phyloP scores from a whole-genome alignment of 179 eudicot species.

The Amaranthus tricolor region DNA sequence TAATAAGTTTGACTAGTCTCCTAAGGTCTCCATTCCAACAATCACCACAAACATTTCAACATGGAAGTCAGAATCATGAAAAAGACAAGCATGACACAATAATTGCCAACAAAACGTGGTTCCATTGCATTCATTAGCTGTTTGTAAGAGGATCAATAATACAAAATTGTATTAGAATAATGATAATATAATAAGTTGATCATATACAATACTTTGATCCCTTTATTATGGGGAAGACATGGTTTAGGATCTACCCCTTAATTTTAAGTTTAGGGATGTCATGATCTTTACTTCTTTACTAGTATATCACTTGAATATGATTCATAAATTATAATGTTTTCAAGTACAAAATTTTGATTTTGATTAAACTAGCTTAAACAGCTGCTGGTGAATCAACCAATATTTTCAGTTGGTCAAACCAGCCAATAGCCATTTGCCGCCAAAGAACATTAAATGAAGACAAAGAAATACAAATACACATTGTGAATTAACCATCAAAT shows the following conservation, averaged over 20 bases:
- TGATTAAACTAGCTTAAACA: background rate
- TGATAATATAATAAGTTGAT: conserved; percentile 12
- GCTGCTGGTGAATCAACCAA: no score
- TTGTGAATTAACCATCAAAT: conserved; percentile 6
- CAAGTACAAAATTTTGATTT: conserved; percentile 23
- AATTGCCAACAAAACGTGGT: conserved; percentile 26
- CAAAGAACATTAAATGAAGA: no score
- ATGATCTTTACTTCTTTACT: background rate
- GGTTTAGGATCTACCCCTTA: background rate
- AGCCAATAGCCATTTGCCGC: no score
- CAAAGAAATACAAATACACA: no score
- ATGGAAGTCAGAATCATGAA: conserved; percentile 8
- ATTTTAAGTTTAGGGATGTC: conserved; percentile 9
- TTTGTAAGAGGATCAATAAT: conserved; percentile 1
- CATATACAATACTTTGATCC: conserved; percentile 14
- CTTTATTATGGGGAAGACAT: background rate
- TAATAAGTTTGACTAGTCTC: no score
- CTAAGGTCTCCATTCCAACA: background rate
- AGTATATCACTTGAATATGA: conserved; percentile 25
- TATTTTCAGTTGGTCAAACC: no score
- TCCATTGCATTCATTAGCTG: conserved; percentile 29
- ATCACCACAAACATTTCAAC: conserved; percentile 14
- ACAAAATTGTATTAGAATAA: background rate
- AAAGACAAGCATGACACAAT: conserved; percentile 11
- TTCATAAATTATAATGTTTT: conserved; percentile 4